phyloP scores from a whole-genome alignment of 805 yeast species.

The Pichia nanzhaoensis region DNA sequence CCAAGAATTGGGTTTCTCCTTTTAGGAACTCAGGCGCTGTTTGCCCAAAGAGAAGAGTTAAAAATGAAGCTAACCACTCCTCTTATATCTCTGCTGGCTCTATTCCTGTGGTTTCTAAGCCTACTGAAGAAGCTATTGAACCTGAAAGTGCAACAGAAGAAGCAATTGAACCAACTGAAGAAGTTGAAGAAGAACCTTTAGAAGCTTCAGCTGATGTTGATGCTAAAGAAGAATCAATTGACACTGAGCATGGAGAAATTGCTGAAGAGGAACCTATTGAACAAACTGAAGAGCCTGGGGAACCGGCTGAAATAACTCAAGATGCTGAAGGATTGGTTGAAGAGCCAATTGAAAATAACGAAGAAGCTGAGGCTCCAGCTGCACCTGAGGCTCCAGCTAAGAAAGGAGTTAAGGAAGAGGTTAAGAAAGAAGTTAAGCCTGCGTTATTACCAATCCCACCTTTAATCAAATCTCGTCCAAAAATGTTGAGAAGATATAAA shows the following conservation, averaged over 20 bases:
- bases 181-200: conserved; percentile 9
- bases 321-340: too few species aligned
- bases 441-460: conserved; percentile 30
- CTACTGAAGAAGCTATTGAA: conserved; percentile 2
- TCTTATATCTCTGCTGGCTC: conserved; percentile 9
- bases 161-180: conserved; percentile 1
- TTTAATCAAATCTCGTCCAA: conserved; percentile 34
- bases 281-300: conserved; percentile 2
- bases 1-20: conserved; percentile 25
- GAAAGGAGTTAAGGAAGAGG: conserved; percentile 1
- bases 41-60: conserved; percentile 1
- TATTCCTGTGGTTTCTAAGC: conserved; percentile 2
- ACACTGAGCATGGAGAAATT: conserved; percentile 1
- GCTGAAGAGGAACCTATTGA: conserved; percentile 8
- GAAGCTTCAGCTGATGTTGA: not conserved
- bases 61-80: conserved; percentile 9
- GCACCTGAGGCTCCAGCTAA: conserved; percentile 14
- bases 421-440: conserved; percentile 7
- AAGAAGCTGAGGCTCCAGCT: conserved; percentile 10
- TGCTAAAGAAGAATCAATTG: not conserved
- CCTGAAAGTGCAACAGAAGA: conserved; percentile 3
- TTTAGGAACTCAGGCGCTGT: conserved; percentile 17
- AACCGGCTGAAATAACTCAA: too few species aligned
- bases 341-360: conserved; percentile 13
- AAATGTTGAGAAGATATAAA: conserved; percentile 40